Evolutionary conservation across 768 basidiomycete species (phyloP).

Genomic region (Crassisporium funariophilum): DNA sequence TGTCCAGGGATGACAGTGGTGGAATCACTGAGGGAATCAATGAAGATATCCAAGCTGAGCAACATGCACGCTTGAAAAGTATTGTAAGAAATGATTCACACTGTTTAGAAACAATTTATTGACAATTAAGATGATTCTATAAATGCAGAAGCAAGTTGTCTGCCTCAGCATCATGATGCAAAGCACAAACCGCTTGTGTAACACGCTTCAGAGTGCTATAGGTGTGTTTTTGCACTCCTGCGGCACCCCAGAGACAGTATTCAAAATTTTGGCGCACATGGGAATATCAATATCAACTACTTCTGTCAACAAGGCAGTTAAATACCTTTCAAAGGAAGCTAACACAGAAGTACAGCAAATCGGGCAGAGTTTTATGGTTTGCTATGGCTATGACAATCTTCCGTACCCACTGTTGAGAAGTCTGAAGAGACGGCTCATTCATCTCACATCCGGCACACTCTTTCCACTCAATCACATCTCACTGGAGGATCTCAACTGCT

Average conservation of each 20-base stretch:
- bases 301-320: slow-evolving; percentile 15
- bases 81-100: too few species aligned
- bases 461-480: slow-evolving; percentile 23
- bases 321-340: slow-evolving; percentile 16
- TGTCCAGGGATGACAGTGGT: too few species aligned
- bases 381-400: slow-evolving; percentile 28
- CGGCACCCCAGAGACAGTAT: slow-evolving; percentile 2
- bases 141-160: slow-evolving; percentile 14
- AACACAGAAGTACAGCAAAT: slow-evolving; percentile 1
- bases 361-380: slow-evolving; percentile 11
- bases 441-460: slow-evolving; percentile 25
- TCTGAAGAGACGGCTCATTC: slow-evolving; percentile 16
- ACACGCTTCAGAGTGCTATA: slow-evolving; percentile 10
- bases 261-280: slow-evolving; percentile 20
- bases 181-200: slow-evolving; percentile 10
- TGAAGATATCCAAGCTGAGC: too few species aligned
- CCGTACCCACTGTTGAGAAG: slow-evolving; percentile 26
- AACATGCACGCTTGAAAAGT: too few species aligned
- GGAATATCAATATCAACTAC: slow-evolving; percentile 25
- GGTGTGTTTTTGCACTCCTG: slow-evolving; percentile 14
- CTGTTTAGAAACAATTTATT: too few species aligned
- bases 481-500: slow-evolving; percentile 16
- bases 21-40: too few species aligned
- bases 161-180: slow-evolving; percentile 19
- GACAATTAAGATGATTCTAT: too few species aligned